A percentile compares a stretch with the other conserved stretches of the same genome.
These are phyloP conservation scores for Clitopilus passeckerianus DNA, from an alignment of 768 basidiomycete species.

Conservation along the genomic window DNA sequence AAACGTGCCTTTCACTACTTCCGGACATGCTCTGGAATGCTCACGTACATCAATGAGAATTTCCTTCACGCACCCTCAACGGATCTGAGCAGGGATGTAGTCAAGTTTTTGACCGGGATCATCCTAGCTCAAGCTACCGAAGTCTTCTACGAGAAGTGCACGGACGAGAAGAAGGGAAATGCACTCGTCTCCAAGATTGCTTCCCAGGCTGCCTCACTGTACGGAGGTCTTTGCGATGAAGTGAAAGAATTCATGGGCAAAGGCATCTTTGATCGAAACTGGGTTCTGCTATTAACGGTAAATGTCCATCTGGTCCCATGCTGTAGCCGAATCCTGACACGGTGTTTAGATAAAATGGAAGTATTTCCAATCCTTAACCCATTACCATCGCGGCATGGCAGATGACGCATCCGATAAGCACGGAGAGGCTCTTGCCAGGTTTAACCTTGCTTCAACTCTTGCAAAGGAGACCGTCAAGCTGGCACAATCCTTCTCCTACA, in stretches of 20 bases:
- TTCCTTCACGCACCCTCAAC: conserved; percentile 97
- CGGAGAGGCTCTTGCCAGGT: conserved; percentile 81
- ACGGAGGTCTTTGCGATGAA: conserved; percentile 79
- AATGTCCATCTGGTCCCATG: conserved; percentile 7
- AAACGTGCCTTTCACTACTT: conserved; percentile 94
- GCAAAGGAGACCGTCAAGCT: conserved; percentile 81
- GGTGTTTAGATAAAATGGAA: conserved; percentile 80
- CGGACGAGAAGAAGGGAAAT: conserved; percentile 85
- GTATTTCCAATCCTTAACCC: conserved; percentile 79
- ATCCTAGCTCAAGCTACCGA: conserved; percentile 94
- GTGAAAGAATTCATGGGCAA: conserved; percentile 97
- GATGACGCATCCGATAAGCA: conserved; percentile 76
- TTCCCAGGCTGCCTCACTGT: conserved; percentile 78
- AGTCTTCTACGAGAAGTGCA: conserved; percentile 92
- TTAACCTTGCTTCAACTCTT: conserved; percentile 67
- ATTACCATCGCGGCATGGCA: conserved; percentile 80
- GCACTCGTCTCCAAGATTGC: conserved; percentile 81
- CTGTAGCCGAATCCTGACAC: conserved; percentile 4
- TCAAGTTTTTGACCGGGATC: conserved; percentile 87
- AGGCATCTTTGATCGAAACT: conserved; percentile 91
- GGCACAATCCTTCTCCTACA: conserved; percentile 61
- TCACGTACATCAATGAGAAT: conserved; percentile 99
- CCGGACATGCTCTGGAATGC: conserved; percentile 88
- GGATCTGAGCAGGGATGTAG: conserved; percentile 88
- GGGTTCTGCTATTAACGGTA: conserved; percentile 85